Conservation (phyloP, 768 basidiomycete species). For the Lactarius hengduanensis region DNA sequence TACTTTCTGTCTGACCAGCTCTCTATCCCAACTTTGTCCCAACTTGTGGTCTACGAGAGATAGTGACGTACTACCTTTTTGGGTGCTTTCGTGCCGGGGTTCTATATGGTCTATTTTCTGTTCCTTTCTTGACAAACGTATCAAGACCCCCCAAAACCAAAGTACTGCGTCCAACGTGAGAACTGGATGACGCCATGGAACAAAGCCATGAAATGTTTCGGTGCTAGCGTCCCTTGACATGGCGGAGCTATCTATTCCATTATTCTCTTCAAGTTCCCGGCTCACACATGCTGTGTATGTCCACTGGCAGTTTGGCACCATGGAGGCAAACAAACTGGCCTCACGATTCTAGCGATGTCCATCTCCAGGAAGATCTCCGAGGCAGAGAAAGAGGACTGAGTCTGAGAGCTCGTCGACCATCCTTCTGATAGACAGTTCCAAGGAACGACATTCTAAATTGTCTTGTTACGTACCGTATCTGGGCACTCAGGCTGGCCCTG, state of each 20-base stretch:
- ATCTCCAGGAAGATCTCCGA: neutral
- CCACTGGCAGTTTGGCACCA: neutral
- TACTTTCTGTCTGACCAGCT: neutral
- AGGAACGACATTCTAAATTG: no score
- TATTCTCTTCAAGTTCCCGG: no score
- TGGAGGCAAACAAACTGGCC: neutral
- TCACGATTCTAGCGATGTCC: neutral
- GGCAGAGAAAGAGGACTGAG: neutral
- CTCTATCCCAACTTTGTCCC: neutral
- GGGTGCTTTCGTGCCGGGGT: no score
- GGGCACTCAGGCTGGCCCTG: neutral
- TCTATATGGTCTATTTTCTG: neutral
- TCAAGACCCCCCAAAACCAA: neutral
- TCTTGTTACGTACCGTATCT: neutral
- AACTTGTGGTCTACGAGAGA: neutral
- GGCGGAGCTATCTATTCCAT: neutral
- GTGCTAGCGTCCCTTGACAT: neutral
- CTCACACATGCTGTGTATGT: neutral
- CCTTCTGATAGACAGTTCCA: neutral
- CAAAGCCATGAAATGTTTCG: neutral
- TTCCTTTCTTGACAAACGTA: neutral
- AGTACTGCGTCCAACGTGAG: neutral
- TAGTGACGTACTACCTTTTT: neutral
- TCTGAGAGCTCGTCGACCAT: neutral
- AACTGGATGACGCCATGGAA: neutral